Evolutionary conservation across 371 early-diverging fungal genomes (phyloP).

Genomic region (Rhizopus microsporus): DNA sequence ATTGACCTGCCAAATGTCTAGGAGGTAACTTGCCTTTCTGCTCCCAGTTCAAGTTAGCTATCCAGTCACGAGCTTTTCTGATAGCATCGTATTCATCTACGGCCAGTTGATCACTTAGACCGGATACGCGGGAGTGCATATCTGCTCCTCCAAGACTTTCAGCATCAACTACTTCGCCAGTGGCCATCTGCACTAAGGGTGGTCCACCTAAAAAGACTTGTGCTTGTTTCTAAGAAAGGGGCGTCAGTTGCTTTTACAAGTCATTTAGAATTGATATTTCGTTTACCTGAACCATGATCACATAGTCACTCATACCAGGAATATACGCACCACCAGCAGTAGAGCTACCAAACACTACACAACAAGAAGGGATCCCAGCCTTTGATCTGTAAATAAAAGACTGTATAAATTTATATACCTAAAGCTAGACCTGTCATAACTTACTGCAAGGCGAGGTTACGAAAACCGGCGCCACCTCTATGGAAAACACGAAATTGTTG

Average conservation of each 20-base stretch:
- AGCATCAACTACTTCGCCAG: conserved; percentile 72
- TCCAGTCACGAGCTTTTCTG: conserved; percentile 68
- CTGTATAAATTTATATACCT: neutral
- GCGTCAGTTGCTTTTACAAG: too few relatives aligned
- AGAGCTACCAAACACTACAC: conserved; percentile 76
- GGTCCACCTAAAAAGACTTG: conserved; percentile 79
- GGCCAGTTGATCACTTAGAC: conserved; percentile 67
- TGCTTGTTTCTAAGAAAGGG: conserved; percentile 55
- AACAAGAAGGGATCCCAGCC: conserved; percentile 65
- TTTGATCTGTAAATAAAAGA: conserved; percentile 57
- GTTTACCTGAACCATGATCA: conserved; percentile 70
- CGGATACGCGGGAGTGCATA: conserved; percentile 74
- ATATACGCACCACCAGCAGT: conserved; percentile 81
- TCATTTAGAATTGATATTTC: too few relatives aligned
- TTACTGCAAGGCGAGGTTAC: conserved; percentile 64
- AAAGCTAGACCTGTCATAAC: neutral
- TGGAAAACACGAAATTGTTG: conserved; percentile 78
- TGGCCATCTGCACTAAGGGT: conserved; percentile 78
- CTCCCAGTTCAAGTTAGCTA: conserved; percentile 66
- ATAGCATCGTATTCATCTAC: conserved; percentile 68
- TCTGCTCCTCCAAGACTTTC: conserved; percentile 77
- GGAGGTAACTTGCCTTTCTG: conserved; percentile 56
- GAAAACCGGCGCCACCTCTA: conserved; percentile 71
- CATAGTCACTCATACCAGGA: conserved; percentile 77
- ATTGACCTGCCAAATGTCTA: conserved; percentile 50